Base-by-base conservation (phyloP, 2,329 filamentous ascomycete genomes). In the Fusarium sp. region DNA sequence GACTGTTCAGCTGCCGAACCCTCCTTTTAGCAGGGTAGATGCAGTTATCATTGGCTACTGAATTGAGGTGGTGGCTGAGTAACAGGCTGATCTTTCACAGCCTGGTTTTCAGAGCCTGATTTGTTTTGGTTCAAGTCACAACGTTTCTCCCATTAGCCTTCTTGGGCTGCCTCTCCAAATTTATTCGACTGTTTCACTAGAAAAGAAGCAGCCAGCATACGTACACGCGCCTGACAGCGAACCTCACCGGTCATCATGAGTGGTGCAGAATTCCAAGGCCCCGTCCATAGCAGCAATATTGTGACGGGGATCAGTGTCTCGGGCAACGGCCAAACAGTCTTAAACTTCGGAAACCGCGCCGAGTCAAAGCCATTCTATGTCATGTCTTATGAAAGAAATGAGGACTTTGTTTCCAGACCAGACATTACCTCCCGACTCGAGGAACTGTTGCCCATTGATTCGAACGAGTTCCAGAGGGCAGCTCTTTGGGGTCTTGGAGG, bases 401-500 rank as follows among this genome's bases (percentile, higher is more conserved):
- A 68, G 13, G 60, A 65, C 2, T 39, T 72, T 14, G 31, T 74
- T 9, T 1, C 19, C 14, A 55, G 71, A 0, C 19, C 44, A 5
- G 61, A 66, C 1, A 45, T 68, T 6, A 15, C 46, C 7, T 51
- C 55, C 5, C 47, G 47, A 19, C 60, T 73, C 4, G 52, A 65
- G 0, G 24, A 39, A 1, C 40, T 69, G 13, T 17, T 71, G 11
- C 67, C 65, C 0, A n/a, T 5, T 4, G 22, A 17, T 15, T 34
- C 42, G 0, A 21, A 33, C 0, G 44, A 56, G 2, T 63, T 45
- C n/a, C 19, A 47, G 13, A 58, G 64, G 11, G 65, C 67, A 0
- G 69, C 69, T 1, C 62, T 72, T 1, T 72, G 56, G 46, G 69
- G 67, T 1, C 59, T 69, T 0, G 67, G 57, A 11, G 69, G 69